Evolutionary conservation across 2,329 filamentous ascomycete species (phyloP), one percentile per base, ranked within the genome.

Genomic region (Diaporthe citrichinensis): DNA sequence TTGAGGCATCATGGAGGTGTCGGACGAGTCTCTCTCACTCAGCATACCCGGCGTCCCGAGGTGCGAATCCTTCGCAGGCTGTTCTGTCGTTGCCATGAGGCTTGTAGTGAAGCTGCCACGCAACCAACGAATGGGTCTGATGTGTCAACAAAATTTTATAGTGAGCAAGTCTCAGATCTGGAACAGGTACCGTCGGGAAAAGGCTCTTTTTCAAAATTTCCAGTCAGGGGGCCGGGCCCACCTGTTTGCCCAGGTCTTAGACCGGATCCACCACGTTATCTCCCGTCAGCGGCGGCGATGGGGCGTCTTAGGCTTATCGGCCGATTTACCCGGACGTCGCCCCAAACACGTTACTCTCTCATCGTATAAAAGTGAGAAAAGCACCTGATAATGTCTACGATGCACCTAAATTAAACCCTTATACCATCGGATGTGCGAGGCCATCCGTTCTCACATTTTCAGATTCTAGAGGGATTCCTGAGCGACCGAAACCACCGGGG

Each of bases 191-290:
- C 57, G 34, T 69, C 61, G 62, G 62, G 41, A 72, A 65, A 61
- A 72, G 28, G 31, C n/a, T 59, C 39, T 41, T n/a, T 59, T 34
- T 41, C 46, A 57, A 71, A 74, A 74, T 44, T 65, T 75, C 36
- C 36, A 31, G 36, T 69, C 46, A 71, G 72, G 65, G 55, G 72
- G 20, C 25, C 20, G 46, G 74, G 62, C 62, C 74, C 72, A 76
- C 74, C 57, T 62, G 28, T 39, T 17, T 68, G 44, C 62, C 62
- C 46, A 51, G 68, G 49, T 44, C 28, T 53, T 41, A 53, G 34
- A 55, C 51, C 46, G 71, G 44, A 73, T 73, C 58, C 71, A 73
- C 71, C 58, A 4, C 59, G 71, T 73, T 73, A 65, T 55, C 58
- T 51, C 44, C 46, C 58, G 46, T 72, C 39, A n/a, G 23, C 46